Conservation (phyloP, 179 eudicot genomes). For the Drosera spatulata region DNA sequence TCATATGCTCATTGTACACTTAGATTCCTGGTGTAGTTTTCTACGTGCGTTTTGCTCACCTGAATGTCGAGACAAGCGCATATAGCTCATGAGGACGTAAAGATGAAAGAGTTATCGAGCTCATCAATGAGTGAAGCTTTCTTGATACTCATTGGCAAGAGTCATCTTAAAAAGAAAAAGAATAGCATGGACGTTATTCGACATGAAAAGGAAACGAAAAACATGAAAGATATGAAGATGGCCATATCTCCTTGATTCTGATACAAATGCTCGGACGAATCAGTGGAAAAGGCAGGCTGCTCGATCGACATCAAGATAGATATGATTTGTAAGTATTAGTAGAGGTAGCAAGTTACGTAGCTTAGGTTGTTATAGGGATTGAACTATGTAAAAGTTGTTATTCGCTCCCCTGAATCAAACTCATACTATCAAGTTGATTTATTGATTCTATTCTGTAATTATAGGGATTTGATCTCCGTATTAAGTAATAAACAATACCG, state of each 20-base stretch:
- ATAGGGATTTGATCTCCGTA: too few relatives aligned
- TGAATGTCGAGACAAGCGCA: conserved; percentile 12
- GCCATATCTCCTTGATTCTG: not conserved
- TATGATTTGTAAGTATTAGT: too few relatives aligned
- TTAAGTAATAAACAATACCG: too few relatives aligned
- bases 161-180: not conserved
- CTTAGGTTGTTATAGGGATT: too few relatives aligned
- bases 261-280: not conserved
- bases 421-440: too few relatives aligned
- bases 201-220: not conserved
- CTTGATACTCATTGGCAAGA: not conserved
- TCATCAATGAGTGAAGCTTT: not conserved
- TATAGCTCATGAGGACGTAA: conserved; percentile 8
- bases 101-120: not conserved
- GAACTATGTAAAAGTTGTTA: too few relatives aligned
- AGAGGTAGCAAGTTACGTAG: too few relatives aligned
- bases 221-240: not conserved
- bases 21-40: conserved; percentile 8
- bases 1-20: not conserved
- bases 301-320: too few relatives aligned
- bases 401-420: too few relatives aligned
- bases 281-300: not conserved
- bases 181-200: too few relatives aligned
- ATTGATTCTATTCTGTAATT: too few relatives aligned
- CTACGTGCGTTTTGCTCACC: conserved; percentile 18